Evolutionary conservation across 139 green algal species (phyloP), one percentile per base, ranked within the genome.

Genomic region (Tetradesmus lagerheimii): DNA sequence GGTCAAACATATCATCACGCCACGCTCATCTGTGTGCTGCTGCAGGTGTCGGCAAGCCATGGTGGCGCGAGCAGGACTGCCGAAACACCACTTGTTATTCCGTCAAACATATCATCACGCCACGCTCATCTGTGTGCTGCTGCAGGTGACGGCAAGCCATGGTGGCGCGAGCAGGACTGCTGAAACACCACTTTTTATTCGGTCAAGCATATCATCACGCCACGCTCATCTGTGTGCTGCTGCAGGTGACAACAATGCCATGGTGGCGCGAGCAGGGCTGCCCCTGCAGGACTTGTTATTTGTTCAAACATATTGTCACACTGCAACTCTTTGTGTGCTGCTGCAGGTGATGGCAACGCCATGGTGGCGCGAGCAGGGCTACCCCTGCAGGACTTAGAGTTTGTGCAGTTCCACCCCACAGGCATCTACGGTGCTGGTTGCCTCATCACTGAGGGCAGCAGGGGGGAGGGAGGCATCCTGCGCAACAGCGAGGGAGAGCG

Each of bases 341-440:
- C 0, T 77, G 35, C 37, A 90, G 90, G 90, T 45, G 98, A 99
- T 91, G 98, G 98, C 47, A 94, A 94, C 92, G 98, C 96, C 77
- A 99, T 99, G 98, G 98, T 94, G 11, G 95, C 96, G 2, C 95
- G 98, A 31, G 98, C 97, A 3, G 98, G 98, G 25, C 87, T 99
- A 25, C 98, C 98, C 0, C 94, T 99, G 88, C 97, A 99, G 91
- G 97, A 98, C 88, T 92, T 97, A 47, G 97, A 99, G 93, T 99
- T 99, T 94, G 96, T 98, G 78, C 97, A 99, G 93, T 99, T 99
- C 95, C 98, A 99, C 90, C 98, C 98, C 43, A 99, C 98, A 29
- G 98, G 98, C 80, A 99, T 99, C 92, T 99, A 99, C 89, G 98
- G 98, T 27, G 98, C 98, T 15, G 98, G 98, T 66, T 99, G 98